Conservation (phyloP, 331 rosid genomes). For the Malus hybrid region DNA sequence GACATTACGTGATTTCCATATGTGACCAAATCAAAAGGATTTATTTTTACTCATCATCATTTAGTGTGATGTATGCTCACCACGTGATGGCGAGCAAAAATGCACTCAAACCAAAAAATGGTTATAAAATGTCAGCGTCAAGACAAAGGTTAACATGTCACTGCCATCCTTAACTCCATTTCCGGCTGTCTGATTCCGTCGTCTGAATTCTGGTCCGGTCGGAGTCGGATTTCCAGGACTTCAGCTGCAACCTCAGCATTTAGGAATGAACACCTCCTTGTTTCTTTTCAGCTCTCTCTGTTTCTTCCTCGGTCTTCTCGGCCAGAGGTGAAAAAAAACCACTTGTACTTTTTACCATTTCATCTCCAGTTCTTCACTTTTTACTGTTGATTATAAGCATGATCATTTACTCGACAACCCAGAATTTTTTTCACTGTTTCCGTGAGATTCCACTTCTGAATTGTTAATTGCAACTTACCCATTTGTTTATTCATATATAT, state of each 20-base stretch:
- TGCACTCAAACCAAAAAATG: not conserved
- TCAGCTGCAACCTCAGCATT: not conserved
- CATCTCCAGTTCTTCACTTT: not conserved
- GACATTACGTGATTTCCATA: no score
- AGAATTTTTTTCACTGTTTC: not conserved
- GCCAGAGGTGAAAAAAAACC: conserved; percentile 6
- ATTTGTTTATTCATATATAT: not conserved
- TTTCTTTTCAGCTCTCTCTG: conserved; percentile 1
- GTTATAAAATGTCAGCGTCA: not conserved
- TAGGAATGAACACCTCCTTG: not conserved
- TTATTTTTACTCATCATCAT: no score
- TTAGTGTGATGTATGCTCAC: no score
- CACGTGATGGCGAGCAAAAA: no score
- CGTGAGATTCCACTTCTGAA: not conserved
- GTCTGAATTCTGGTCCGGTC: not conserved
- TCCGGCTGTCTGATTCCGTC: not conserved
- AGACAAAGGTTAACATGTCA: not conserved
- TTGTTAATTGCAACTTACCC: not conserved
- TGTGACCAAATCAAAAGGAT: not conserved
- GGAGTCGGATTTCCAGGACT: not conserved
- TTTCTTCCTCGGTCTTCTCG: conserved; percentile 10
- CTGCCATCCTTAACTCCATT: not conserved
- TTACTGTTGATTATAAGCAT: not conserved
- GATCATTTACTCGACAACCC: not conserved
- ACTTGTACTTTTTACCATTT: not conserved